phyloP scores from a whole-genome alignment of 345 rosid genomes.

The Lumnitzera racemosa region DNA sequence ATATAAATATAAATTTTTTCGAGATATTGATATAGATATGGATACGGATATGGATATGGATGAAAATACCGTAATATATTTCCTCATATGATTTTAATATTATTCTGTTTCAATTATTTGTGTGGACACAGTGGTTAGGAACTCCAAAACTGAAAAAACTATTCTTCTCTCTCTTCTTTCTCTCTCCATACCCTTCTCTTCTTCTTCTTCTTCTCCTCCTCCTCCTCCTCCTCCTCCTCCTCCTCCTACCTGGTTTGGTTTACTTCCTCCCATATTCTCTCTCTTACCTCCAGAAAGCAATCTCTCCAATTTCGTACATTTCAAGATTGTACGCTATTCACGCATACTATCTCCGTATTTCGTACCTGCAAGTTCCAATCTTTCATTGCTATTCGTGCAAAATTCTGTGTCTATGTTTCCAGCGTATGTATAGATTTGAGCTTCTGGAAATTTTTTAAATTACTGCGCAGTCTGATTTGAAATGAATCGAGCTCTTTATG shows the following conservation, averaged over 20 bases:
- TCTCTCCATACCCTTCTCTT: not conserved
- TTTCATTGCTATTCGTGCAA: no score
- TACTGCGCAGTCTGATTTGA: not conserved
- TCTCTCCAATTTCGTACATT: not conserved
- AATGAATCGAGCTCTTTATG: not conserved
- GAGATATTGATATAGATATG: no score
- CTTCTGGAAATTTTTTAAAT: not conserved
- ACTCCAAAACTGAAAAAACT: not conserved
- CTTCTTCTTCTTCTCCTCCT: not conserved
- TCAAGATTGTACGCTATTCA: no score
- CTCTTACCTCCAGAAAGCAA: not conserved
- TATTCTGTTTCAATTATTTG: slow-evolving; percentile 1
- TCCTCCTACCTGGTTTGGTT: not conserved
- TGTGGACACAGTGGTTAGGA: slow-evolving; percentile 17
- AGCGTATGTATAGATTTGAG: not conserved
- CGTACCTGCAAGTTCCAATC: no score
- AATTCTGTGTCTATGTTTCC: no score
- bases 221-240: not conserved
- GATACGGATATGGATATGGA: no score
- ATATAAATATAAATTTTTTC: no score
- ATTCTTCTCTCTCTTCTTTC: slow-evolving; percentile 6
- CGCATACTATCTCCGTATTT: no score
- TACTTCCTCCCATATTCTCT: not conserved
- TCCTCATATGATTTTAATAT: not conserved
- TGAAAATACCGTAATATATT: not conserved